These are phyloP conservation scores for Rutstroemia sp. DNA, from an alignment of 2,329 filamentous ascomycete genomes.

Conservation along the genomic window DNA sequence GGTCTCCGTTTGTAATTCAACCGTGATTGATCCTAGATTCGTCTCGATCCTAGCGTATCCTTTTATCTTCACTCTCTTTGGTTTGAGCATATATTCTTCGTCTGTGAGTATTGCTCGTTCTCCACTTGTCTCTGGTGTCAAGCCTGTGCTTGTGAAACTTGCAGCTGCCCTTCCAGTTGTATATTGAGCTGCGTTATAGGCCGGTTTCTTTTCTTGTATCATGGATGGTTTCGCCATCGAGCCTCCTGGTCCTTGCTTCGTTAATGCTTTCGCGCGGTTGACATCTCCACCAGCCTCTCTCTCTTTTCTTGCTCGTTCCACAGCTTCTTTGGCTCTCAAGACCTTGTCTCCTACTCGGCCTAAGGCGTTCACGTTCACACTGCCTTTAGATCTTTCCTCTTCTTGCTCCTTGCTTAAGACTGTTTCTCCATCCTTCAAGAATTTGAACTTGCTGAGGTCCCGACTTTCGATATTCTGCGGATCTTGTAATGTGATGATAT, in stretches of 20 bases:
- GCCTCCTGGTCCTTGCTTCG: conserved; percentile 32
- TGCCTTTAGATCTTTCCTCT: conserved; percentile 55
- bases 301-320: conserved; percentile 80
- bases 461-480: conserved; percentile 80
- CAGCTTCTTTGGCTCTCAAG: conserved; percentile 81
- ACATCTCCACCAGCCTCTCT: conserved; percentile 53
- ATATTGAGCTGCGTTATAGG: conserved; percentile 81
- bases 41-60: conserved; percentile 90
- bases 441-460: conserved; percentile 83
- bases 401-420: conserved; percentile 63
- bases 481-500: conserved; percentile 95
- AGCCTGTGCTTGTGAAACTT: conserved; percentile 88
- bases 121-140: conserved; percentile 85
- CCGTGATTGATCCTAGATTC: conserved; percentile 72
- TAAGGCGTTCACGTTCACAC: conserved; percentile 72
- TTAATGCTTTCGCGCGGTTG: conserved; percentile 39
- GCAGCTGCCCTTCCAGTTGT: conserved; percentile 88
- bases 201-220: conserved; percentile 51
- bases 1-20: conserved; percentile 85
- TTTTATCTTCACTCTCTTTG: conserved; percentile 78
- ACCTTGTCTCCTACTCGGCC: conserved; percentile 78
- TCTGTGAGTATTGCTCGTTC: conserved; percentile 82
- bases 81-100: conserved; percentile 94
- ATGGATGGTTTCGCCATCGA: conserved; percentile 33
- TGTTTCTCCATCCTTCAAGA: conserved; percentile 72